Evolutionary conservation across 108 stramenopile genomes (phyloP), one percentile per base, ranked within the genome.

Genomic region (Schizochytrium sp.): DNA sequence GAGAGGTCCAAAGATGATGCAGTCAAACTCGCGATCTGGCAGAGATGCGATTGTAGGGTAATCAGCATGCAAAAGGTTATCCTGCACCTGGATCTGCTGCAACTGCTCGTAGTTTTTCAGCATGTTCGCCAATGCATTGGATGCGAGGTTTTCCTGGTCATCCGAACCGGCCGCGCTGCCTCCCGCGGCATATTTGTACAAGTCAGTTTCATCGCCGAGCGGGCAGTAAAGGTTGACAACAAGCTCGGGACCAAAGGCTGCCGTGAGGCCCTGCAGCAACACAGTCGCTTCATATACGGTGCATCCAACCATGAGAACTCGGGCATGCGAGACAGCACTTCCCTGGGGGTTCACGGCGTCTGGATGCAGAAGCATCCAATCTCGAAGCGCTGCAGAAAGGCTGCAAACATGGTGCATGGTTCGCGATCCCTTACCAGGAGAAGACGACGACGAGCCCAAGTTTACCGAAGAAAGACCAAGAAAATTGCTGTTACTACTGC

Each of bases 101-200:
- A 69, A 44, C 12, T 44, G 42, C 28, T 69, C 64, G 0, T 0
- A 15, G 64, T 7, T 8, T 44, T 38, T 15, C 64, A 69, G 64
- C 5, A 69, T 38, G 7, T 38, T 44, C 12, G 64, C 64, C 10
- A 69, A 38, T 8, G 64, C 64, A 12, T 69, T 7, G 10, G 64
- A 7, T 10, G 15, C 59, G 59, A 17, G 28, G 28, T 13, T 44
- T 7, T 3, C 3, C 12, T 69, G 8, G 1, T 69, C 19, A 69
- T 12, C 12, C 42, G 40, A 38, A 15, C 15, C 64, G 64, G 7
- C 64, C 42, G 7, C 64, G 28, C 5, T 44, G 57, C 64, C 64
- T 7, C 64, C 64, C 64, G 64, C 64, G 64, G 64, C 64, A 15
- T 69, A 28, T 69, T 69, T 69, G 64, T 69, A 69, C 64, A 69